These are phyloP conservation scores for Diaporthe batatas DNA, from an alignment of 2,329 filamentous ascomycete species.

Conservation along the genomic window DNA sequence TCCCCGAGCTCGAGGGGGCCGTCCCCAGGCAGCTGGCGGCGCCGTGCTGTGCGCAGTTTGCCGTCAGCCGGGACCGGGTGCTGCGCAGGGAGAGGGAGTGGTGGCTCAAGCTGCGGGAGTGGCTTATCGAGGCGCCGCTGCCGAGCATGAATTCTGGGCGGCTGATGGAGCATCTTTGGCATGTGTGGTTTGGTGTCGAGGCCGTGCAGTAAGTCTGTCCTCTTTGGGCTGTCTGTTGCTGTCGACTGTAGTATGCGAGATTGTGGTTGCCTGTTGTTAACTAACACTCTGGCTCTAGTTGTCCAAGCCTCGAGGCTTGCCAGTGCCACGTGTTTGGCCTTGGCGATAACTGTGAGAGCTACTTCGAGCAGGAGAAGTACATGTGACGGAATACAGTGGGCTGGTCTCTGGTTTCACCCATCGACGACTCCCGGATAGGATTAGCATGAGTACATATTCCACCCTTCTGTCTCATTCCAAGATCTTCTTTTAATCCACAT, in stretches of 20 bases:
- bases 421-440: neutral
- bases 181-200: slow-evolving; percentile 54
- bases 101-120: slow-evolving; percentile 61
- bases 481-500: neutral
- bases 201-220: slow-evolving; percentile 42
- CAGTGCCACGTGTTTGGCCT: slow-evolving; percentile 45
- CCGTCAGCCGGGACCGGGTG: slow-evolving; percentile 60
- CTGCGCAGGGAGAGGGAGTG: slow-evolving; percentile 55
- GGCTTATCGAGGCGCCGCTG: slow-evolving; percentile 60
- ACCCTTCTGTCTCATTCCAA: no score
- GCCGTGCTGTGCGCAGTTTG: slow-evolving; percentile 68
- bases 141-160: slow-evolving; percentile 60
- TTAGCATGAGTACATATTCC: neutral
- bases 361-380: slow-evolving; percentile 39
- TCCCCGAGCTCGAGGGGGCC: slow-evolving; percentile 42
- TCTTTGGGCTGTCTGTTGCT: neutral
- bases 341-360: slow-evolving; percentile 43
- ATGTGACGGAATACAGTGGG: neutral
- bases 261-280: neutral
- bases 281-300: slow-evolving; percentile 35
- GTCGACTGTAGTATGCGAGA: no score
- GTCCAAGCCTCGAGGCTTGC: slow-evolving; percentile 44
- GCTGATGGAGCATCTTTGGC: slow-evolving; percentile 67
- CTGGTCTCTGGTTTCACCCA: neutral
- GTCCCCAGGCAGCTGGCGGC: slow-evolving; percentile 55